Base-by-base conservation (phyloP, 2,329 filamentous ascomycete genomes). In the Arthrinium phaeospermum region DNA sequence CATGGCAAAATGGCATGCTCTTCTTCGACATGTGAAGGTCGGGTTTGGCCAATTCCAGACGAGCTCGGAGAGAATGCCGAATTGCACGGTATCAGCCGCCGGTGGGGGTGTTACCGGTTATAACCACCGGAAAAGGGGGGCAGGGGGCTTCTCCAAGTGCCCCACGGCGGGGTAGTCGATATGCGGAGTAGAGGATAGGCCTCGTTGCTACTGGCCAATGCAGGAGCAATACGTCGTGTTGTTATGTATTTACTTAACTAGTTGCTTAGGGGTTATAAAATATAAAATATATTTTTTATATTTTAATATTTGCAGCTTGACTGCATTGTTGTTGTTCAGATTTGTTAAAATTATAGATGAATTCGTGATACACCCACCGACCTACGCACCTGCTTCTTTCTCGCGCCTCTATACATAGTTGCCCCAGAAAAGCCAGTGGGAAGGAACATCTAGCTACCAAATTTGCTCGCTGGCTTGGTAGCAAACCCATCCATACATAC, bases 31-130 rank as follows among this genome's bases (percentile, higher is more conserved):
- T 12, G 30, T 4, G 16, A 10, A 61, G 30, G 30, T 61, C 27
- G 5, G 16, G 4, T n/a, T 7, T 16, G 24, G 24, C 30, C 27
- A 27, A 3, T 4, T 10, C 16, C 16, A 22, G 16, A 10, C 8
- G 30, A 37, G 30, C 22, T 61, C 53, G 53, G 53, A 61, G 53
- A 61, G 53, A 61, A 61, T 37, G 53, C 53, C 53, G 53, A 61
- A 6, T 30, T 61, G 30, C 30, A 19, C 14, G 53, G 16, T 57
- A 53, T 53, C 30, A 53, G 53, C 27, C 24, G 53, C 16, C 14
- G 14, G 53, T 57, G 53, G 14, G 53, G 51, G 53, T 16, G 10
- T 24, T 10, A 27, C 3, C 13, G n/a, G 49, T 27, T n/a, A 24
- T 34, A 30, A 8, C 27, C 34, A 3, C 30, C 7, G 53, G 1